Percentiles rank a stretch among this genome's conserved stretches.
Conservation (phyloP, 2,329 filamentous ascomycete genomes). For the Fusarium heterosporum region DNA sequence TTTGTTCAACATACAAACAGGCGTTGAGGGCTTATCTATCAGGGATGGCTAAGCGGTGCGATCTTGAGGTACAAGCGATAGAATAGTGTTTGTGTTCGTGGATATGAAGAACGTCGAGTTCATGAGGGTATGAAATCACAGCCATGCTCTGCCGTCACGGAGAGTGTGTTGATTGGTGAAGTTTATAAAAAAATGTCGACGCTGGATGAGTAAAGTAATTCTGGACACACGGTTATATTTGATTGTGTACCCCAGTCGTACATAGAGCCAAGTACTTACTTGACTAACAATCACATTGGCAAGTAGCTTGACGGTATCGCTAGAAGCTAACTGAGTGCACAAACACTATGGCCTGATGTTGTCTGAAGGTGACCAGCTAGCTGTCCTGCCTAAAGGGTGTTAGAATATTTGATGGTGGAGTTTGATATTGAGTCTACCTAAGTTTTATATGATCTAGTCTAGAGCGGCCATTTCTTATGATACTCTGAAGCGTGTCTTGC, state of each 20-base stretch:
- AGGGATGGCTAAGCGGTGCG: constrained; percentile 21
- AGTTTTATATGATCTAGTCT: background rate
- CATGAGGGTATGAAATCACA: constrained; percentile 34
- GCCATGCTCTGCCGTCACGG: constrained; percentile 25
- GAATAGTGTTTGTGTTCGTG: constrained; percentile 33
- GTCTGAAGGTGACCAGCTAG: constrained; percentile 9
- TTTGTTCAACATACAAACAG: constrained; percentile 28
- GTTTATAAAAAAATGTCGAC: constrained; percentile 12
- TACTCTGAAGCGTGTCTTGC: background rate
- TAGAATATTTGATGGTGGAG: no score
- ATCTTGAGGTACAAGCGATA: constrained; percentile 25
- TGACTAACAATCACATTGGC: constrained; percentile 17
- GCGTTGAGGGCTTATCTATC: constrained; percentile 35
- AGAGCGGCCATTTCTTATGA: no score
- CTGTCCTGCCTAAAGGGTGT: constrained; percentile 12
- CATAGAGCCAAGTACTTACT: constrained; percentile 4
- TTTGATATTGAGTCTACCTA: background rate
- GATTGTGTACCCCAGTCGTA: constrained; percentile 8
- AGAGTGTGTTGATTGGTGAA: constrained; percentile 26
- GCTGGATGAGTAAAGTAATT: constrained; percentile 15
- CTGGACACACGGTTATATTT: constrained; percentile 27
- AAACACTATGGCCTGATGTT: constrained; percentile 12
- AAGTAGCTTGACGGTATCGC: constrained; percentile 16
- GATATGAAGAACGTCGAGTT: constrained; percentile 30
- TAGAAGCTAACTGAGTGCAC: constrained; percentile 13